Conservation (phyloP, 164 flowering plant species). For the Kingdonia uniflora region DNA sequence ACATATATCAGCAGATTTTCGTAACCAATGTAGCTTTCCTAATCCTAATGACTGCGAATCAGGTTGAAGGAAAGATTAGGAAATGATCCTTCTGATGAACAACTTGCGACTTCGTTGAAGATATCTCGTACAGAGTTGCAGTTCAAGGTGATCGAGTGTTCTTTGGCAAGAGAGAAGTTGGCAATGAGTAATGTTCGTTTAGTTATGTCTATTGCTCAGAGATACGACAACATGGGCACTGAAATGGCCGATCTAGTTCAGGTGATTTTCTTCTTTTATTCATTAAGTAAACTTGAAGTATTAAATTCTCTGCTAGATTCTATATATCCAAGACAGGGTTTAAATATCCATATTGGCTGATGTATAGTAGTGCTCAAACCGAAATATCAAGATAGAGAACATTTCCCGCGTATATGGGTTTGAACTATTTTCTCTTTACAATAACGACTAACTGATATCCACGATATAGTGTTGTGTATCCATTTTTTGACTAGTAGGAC, state of each 20-base stretch:
- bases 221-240: conserved; percentile 79
- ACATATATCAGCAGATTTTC: background rate
- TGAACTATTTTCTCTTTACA: too few species aligned
- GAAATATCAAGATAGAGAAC: too few species aligned
- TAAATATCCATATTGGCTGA: too few species aligned
- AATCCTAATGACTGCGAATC: conserved; percentile 6
- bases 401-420: too few species aligned
- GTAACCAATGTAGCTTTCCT: too few species aligned
- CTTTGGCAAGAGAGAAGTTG: conserved; percentile 83
- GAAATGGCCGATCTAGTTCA: conserved; percentile 96
- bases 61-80: conserved; percentile 77
- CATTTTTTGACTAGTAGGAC: too few species aligned
- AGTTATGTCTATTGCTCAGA: conserved; percentile 90
- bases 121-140: conserved; percentile 59
- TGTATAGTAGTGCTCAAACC: too few species aligned
- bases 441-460: too few species aligned
- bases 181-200: conserved; percentile 96
- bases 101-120: conserved; percentile 67
- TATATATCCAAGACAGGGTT: too few species aligned
- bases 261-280: conserved; percentile 29
- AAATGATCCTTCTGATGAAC: conserved; percentile 79
- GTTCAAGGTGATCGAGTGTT: conserved; percentile 47
- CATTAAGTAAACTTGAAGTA: too few species aligned
- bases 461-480: too few species aligned
- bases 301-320: background rate